Conservation (phyloP, 441 rosid genomes). For the Brassica hybrid region DNA sequence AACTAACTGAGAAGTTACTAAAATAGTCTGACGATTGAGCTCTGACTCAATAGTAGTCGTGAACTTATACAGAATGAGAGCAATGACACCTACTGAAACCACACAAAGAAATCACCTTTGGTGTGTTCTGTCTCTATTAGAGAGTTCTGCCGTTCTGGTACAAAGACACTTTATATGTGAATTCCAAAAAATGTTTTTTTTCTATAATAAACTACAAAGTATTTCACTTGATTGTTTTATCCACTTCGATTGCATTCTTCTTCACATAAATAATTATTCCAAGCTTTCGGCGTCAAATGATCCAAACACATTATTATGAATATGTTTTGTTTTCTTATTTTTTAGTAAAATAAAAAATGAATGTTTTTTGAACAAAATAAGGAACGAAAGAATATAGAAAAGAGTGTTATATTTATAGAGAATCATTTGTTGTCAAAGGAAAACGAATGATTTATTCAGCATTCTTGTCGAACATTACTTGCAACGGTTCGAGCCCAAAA, state of each 20-base stretch:
- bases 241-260: background rate
- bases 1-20: slow-evolving; percentile 72
- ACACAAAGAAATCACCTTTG: slow-evolving; percentile 57
- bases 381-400: slow-evolving; percentile 27
- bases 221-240: background rate
- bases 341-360: slow-evolving; percentile 8
- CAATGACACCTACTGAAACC: slow-evolving; percentile 73
- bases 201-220: too few relatives aligned
- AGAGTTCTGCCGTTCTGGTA: too few relatives aligned
- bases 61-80: slow-evolving; percentile 82
- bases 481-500: slow-evolving; percentile 91
- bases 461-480: slow-evolving; percentile 65
- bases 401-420: background rate
- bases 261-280: background rate
- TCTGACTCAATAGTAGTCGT: slow-evolving; percentile 68
- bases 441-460: slow-evolving; percentile 34
- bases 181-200: too few relatives aligned
- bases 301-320: background rate
- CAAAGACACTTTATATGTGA: too few relatives aligned
- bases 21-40: slow-evolving; percentile 71
- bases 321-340: slow-evolving; percentile 8
- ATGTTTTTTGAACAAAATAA: slow-evolving; percentile 6
- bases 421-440: slow-evolving; percentile 19
- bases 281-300: slow-evolving; percentile 3
- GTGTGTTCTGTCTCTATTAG: too few relatives aligned